phyloP scores from a whole-genome alignment of 1,139 yeast species.

The Magnusiomyces sp. region DNA sequence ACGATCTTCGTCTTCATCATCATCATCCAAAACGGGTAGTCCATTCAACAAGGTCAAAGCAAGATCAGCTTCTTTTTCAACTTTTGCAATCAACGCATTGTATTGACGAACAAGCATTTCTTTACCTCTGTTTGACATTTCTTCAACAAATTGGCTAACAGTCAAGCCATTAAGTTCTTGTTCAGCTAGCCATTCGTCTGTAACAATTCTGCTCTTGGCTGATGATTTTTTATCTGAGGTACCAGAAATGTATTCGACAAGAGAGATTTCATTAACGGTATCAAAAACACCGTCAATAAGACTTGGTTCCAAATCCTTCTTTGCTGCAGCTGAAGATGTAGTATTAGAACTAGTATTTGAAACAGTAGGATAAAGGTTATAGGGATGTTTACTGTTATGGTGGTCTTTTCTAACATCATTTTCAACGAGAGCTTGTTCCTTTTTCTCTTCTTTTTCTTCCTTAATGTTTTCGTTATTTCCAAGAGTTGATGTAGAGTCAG shows the following conservation, averaged over 20 bases:
- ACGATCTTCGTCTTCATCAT: too few species aligned
- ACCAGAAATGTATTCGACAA: neutral
- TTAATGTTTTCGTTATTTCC: too few species aligned
- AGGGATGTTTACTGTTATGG: neutral
- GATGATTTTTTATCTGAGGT: neutral
- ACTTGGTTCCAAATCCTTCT: neutral
- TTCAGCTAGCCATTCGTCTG: constrained; percentile 27
- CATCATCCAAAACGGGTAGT: neutral
- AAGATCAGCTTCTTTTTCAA: constrained; percentile 23
- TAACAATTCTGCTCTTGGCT: constrained; percentile 12
- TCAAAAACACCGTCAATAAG: neutral
- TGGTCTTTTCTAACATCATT: too few species aligned
- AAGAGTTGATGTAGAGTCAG: too few species aligned
- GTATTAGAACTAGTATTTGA: neutral
- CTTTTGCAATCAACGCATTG: constrained; percentile 25
- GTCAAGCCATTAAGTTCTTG: constrained; percentile 52
- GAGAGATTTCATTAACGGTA: neutral
- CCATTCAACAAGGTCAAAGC: constrained; percentile 16
- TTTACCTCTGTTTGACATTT: constrained; percentile 33
- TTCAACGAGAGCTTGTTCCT: too few species aligned
- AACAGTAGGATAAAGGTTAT: neutral
- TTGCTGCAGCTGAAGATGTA: neutral
- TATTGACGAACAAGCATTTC: constrained; percentile 28
- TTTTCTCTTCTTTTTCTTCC: too few species aligned
- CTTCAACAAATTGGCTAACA: constrained; percentile 57